These are phyloP conservation scores for Botrytis byssoidea DNA, from an alignment of 2,329 filamentous ascomycete species.

Conservation along the genomic window DNA sequence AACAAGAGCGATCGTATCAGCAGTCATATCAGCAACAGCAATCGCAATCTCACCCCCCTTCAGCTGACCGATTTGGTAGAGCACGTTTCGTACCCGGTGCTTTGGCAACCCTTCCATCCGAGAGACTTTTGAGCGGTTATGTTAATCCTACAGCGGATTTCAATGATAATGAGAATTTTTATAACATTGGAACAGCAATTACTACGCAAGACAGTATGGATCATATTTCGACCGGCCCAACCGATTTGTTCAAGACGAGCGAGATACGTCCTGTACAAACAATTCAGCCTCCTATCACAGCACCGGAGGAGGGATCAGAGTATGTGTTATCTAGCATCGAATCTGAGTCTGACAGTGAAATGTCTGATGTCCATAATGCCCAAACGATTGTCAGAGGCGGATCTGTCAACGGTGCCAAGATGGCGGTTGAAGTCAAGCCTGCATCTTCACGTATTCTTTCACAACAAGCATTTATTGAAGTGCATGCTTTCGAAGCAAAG, in stretches of 20 bases:
- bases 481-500: neutral
- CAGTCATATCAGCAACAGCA: conserved; percentile 19
- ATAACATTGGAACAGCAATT: conserved; percentile 20
- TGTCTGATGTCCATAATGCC: conserved; percentile 4
- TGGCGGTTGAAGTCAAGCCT: conserved; percentile 11
- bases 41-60: neutral
- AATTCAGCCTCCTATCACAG: neutral
- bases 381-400: neutral
- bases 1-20: neutral
- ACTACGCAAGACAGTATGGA: conserved; percentile 18
- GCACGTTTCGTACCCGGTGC: conserved; percentile 44
- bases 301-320: conserved; percentile 10
- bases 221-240: neutral
- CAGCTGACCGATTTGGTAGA: conserved; percentile 35
- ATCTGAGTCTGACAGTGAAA: conserved; percentile 12
- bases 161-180: conserved; percentile 13
- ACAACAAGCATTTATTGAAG: conserved; percentile 1
- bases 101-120: conserved; percentile 46
- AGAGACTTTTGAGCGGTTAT: conserved; percentile 44
- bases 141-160: conserved; percentile 26
- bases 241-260: conserved; percentile 5
- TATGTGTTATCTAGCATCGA: conserved; percentile 18
- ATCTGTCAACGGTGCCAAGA: conserved; percentile 3
- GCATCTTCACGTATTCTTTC: neutral
- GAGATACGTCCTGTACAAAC: neutral